Conservation (phyloP, 352 stramenopile species). For the Phytophthora cryptogea region DNA sequence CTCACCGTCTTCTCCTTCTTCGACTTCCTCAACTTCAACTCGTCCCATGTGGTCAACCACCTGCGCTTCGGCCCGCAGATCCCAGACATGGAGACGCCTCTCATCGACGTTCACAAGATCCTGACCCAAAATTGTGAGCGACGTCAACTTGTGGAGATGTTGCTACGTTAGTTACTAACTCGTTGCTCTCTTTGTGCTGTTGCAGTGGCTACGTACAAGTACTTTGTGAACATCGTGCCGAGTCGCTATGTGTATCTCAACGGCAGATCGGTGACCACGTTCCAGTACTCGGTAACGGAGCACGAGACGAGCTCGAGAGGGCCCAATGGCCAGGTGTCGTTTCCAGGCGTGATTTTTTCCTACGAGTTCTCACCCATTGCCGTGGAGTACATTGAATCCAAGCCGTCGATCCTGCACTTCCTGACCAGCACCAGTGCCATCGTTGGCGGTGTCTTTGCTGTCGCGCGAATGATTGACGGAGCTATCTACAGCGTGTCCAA, state of each 20-base stretch:
- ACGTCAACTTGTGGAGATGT: not conserved
- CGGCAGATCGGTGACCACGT: constrained; percentile 66
- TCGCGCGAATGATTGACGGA: constrained; percentile 86
- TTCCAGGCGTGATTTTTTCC: constrained; percentile 86
- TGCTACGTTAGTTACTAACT: not conserved
- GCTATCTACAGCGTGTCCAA: constrained; percentile 91
- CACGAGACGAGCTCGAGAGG: constrained; percentile 56
- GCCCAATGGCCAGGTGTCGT: constrained; percentile 61
- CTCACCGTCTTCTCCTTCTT: constrained; percentile 88
- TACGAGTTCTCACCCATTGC: constrained; percentile 91
- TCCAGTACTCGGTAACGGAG: constrained; percentile 90
- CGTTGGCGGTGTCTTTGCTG: constrained; percentile 84
- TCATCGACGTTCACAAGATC: constrained; percentile 87
- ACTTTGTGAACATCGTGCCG: constrained; percentile 86
- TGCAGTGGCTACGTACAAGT: constrained; percentile 88
- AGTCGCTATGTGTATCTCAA: constrained; percentile 86
- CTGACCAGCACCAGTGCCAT: constrained; percentile 89
- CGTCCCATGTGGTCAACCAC: constrained; percentile 81
- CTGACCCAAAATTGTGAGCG: constrained; percentile 74
- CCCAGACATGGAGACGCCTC: constrained; percentile 85
- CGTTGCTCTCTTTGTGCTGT: not conserved
- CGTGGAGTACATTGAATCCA: constrained; percentile 87
- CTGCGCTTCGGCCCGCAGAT: constrained; percentile 80
- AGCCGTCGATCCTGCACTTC: constrained; percentile 85
- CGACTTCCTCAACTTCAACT: constrained; percentile 91